Evolutionary conservation across 352 stramenopile genomes (phyloP), one percentile per base, ranked within the genome.

Genomic region (Phytophthora idaei): DNA sequence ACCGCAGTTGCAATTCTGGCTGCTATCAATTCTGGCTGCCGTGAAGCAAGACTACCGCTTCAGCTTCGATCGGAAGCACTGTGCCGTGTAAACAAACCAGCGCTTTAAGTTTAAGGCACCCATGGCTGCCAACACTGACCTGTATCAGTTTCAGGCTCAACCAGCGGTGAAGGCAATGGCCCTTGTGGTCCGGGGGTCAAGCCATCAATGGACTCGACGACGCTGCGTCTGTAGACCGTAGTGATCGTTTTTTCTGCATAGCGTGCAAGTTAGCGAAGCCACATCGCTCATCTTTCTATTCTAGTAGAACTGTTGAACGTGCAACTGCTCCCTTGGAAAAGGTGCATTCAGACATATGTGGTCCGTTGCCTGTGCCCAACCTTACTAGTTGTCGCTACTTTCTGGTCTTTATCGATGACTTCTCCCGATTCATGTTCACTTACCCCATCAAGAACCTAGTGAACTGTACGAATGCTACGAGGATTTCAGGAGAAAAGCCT

Each of bases 401-500:
- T 41, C 10, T 59, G 10, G 50, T 67, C 29, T 69, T 73, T 44
- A 73, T 73, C 12, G 66, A 66, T 44, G 60, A 69, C 45, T 64
- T 58, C 44, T 56, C 61, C 17, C 48, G 51, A 29, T 71, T 54
- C 52, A 62, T 61, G 56, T 71, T 58, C 42, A 55, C 53, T 12
- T 73, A 67, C 11, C 5, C 49, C 1, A 69, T 76, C 0, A 62
- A 58, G 17, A 36, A 27, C 2, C 46, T 28, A 61, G 29, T 32
- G 34, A 72, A 27, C 3, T 73, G 8, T 73, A 72, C 14, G 17
- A 39, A 0, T 67, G 49, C 42, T 72, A 61, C 11, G 52, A 66
- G 42, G 14, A 39, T 8, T 39, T 39, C 34, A 39, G 10, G 10
- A 39, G 11, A 2, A 39, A 39, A 39, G 34, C 34, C 8, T 39